Evolutionary conservation across 202 grass and related monocot species (phyloP).

Genomic region (Setaria italica): DNA sequence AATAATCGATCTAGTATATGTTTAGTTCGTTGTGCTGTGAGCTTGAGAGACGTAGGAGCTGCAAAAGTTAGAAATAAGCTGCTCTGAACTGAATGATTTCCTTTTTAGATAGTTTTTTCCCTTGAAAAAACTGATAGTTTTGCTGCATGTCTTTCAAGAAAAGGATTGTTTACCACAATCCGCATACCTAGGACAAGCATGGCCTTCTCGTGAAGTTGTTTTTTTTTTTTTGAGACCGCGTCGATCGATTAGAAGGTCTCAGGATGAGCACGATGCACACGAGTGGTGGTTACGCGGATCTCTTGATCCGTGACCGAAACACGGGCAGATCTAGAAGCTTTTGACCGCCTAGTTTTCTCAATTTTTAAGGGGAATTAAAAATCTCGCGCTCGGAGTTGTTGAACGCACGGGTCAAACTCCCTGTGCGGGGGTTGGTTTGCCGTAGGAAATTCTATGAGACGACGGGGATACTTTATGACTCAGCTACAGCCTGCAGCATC

Average conservation of each 20-base stretch:
- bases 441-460: conserved; percentile 1
- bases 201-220: neutral
- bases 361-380: conserved; percentile 20
- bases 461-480: conserved; percentile 31
- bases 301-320: conserved; percentile 1
- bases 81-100: neutral
- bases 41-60: neutral
- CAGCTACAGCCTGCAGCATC: conserved; percentile 25
- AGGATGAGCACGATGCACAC: conserved; percentile 32
- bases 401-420: conserved; percentile 44
- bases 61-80: neutral
- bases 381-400: neutral
- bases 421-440: conserved; percentile 39
- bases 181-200: neutral
- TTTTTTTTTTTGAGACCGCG: neutral
- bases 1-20: neutral
- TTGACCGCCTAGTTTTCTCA: conserved; percentile 14
- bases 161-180: neutral
- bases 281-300: conserved; percentile 12
- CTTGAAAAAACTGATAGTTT: neutral
- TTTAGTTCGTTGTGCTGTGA: neutral
- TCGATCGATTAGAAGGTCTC: neutral
- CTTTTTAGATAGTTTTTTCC: neutral
- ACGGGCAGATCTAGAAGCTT: conserved; percentile 47
- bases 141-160: neutral